These are phyloP conservation scores for Adansonia digitata DNA, from an alignment of 345 rosid species.

Conservation along the genomic window DNA sequence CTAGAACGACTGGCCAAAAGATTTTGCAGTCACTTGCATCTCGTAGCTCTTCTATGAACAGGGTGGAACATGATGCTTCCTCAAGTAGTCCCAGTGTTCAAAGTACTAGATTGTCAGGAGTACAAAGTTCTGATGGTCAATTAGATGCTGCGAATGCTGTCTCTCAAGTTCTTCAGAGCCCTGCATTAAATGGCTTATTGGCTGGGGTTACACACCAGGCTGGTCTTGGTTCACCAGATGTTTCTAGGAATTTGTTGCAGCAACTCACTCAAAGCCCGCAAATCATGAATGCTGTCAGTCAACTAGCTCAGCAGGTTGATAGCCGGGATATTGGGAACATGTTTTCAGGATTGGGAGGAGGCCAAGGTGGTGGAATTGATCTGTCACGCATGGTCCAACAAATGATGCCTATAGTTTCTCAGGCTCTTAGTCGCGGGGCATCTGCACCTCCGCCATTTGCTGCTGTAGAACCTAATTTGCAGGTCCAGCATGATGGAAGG, in stretches of 20 bases:
- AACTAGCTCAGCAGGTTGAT: conserved; percentile 86
- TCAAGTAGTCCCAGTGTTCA: conserved; percentile 16
- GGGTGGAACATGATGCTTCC: conserved; percentile 16
- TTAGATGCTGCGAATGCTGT: conserved; percentile 49
- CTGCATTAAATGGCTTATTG: conserved; percentile 64
- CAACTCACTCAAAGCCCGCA: conserved; percentile 80
- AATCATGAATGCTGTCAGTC: conserved; percentile 74
- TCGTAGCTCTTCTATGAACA: conserved; percentile 31
- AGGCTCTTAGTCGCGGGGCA: conserved; percentile 54
- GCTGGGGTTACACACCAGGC: conserved; percentile 66
- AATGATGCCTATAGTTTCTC: conserved; percentile 95
- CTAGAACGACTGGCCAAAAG: conserved; percentile 45
- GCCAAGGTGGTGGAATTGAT: conserved; percentile 60
- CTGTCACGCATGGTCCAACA: conserved; percentile 82
- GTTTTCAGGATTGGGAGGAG: conserved; percentile 58
- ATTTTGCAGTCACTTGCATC: conserved; percentile 60
- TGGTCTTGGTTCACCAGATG: conserved; percentile 73
- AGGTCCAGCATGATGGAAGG: conserved; percentile 21
- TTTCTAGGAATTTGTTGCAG: conserved; percentile 75
- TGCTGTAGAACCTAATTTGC: conserved; percentile 24
- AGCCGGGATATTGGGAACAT: conserved; percentile 63
- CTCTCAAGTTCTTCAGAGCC: conserved; percentile 69
- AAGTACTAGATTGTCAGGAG: conserved; percentile 27
- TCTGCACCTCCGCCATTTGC: conserved; percentile 28
- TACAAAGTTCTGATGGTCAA: conserved; percentile 35